A percentile compares a stretch with the other conserved stretches of the same genome.
These are phyloP conservation scores for Phoenix roebelenii DNA, from an alignment of 176 grass and related monocot genomes.

Conservation along the genomic window DNA sequence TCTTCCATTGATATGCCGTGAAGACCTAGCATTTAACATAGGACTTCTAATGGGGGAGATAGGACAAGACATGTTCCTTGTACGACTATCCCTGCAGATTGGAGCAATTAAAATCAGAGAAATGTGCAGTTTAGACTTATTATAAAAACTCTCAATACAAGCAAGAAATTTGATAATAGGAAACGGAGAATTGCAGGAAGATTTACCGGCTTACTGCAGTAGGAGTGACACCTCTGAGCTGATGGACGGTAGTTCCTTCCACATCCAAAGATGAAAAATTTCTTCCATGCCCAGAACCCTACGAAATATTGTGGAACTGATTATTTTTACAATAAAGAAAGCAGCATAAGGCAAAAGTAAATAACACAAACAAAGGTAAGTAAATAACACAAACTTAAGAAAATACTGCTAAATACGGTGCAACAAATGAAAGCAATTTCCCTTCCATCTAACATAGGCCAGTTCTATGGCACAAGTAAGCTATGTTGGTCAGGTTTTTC, in stretches of 20 bases:
- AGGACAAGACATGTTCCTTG: constrained; percentile 85
- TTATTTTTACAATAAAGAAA: background rate
- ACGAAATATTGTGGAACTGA: constrained; percentile 23
- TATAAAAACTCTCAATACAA: no score
- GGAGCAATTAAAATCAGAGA: constrained; percentile 14
- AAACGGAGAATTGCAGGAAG: constrained; percentile 18
- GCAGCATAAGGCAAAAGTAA: no score
- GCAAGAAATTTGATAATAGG: no score
- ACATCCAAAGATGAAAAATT: constrained; percentile 79
- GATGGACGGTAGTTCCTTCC: constrained; percentile 70
- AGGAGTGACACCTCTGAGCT: constrained; percentile 71
- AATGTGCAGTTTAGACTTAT: no score
- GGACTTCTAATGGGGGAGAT: constrained; percentile 92
- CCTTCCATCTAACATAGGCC: no score
- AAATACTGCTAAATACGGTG: no score
- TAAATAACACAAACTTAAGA: no score
- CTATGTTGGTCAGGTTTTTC: no score
- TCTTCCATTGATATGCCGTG: constrained; percentile 57
- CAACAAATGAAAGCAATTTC: no score
- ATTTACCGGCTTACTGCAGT: constrained; percentile 43
- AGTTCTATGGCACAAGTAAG: no score
- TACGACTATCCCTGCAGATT: constrained; percentile 52
- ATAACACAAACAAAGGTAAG: no score
- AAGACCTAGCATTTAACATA: constrained; percentile 63
- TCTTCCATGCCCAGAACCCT: constrained; percentile 51